A percentile compares a stretch with the other conserved stretches of the same genome.
Evolutionary conservation across 176 grass and related monocot species (phyloP).

Genomic region (Aegilops longissima): DNA sequence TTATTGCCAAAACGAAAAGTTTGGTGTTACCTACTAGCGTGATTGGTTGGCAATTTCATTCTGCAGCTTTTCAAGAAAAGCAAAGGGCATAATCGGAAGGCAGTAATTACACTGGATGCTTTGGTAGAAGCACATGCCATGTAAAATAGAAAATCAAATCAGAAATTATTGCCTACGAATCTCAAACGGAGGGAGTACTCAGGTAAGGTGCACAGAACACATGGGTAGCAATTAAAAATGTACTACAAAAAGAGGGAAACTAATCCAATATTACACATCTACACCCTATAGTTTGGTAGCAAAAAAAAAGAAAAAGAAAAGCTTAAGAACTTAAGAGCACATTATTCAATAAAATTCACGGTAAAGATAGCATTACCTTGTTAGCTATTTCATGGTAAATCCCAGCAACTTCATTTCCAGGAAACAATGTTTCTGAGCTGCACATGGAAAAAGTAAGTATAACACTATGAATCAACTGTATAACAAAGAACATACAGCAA

Average conservation of each 20-base stretch:
- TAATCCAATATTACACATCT: not conserved
- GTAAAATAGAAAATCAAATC: constrained; percentile 5
- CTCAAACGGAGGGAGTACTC: not conserved
- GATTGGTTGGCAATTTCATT: not conserved
- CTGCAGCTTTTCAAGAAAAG: not conserved
- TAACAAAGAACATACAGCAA: constrained; percentile 22
- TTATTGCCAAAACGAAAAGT: not conserved
- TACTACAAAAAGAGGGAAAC: not conserved
- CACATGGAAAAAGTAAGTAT: constrained; percentile 28
- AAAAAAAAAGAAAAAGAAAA: constrained; percentile 4
- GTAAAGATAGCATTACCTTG: constrained; percentile 43
- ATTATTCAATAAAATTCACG: not conserved
- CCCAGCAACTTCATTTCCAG: constrained; percentile 77
- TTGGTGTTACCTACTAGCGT: not conserved
- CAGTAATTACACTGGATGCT: not conserved
- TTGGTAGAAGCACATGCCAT: not conserved
- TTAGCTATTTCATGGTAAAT: constrained; percentile 89
- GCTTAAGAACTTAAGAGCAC: not conserved
- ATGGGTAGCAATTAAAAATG: not conserved
- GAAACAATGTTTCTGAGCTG: constrained; percentile 89
- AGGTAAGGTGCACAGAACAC: not conserved
- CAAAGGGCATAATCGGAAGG: not conserved
- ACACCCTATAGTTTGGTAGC: not conserved
- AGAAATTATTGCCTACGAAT: not conserved
- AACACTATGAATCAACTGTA: not conserved